A percentile compares a stretch with the other conserved stretches of the same genome.
Conservation (phyloP, 2,329 filamentous ascomycete genomes). For the Calonectria crousiana region DNA sequence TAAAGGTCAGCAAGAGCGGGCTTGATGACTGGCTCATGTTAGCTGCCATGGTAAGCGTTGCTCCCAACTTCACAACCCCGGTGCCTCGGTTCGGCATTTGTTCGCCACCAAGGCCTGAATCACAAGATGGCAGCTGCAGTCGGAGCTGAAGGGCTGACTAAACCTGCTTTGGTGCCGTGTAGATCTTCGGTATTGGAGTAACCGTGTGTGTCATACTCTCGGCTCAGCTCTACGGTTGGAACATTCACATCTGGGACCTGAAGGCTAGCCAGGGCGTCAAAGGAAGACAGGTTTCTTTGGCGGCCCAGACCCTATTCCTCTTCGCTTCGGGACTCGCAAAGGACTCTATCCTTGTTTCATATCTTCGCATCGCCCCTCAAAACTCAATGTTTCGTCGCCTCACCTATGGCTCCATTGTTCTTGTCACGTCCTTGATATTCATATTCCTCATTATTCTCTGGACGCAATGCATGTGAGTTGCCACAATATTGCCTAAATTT, state of each 20-base stretch:
- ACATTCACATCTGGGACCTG: constrained; percentile 54
- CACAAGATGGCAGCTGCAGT: neutral
- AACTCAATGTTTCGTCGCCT: constrained; percentile 49
- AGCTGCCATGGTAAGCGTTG: constrained; percentile 48
- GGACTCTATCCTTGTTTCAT: constrained; percentile 55
- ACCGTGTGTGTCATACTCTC: constrained; percentile 52
- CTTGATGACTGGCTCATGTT: constrained; percentile 59
- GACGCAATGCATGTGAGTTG: constrained; percentile 51
- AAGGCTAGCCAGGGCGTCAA: constrained; percentile 40
- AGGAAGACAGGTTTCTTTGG: constrained; percentile 53
- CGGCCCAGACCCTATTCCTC: constrained; percentile 54
- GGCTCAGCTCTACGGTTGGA: constrained; percentile 52
- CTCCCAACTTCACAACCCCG: neutral
- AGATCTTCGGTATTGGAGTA: constrained; percentile 50
- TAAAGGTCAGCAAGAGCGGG: constrained; percentile 49
- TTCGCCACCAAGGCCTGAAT: neutral
- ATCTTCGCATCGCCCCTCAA: constrained; percentile 53
- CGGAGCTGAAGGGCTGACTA: constrained; percentile 21
- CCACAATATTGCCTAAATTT: neutral
- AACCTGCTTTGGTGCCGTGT: neutral
- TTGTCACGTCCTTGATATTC: constrained; percentile 46
- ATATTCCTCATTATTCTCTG: constrained; percentile 51
- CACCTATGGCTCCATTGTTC: constrained; percentile 44
- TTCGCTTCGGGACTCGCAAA: constrained; percentile 54
- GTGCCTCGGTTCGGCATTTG: constrained; percentile 23